These are phyloP conservation scores for Hansenula lynferdii DNA, from an alignment of 1,139 yeast species.

Conservation along the genomic window DNA sequence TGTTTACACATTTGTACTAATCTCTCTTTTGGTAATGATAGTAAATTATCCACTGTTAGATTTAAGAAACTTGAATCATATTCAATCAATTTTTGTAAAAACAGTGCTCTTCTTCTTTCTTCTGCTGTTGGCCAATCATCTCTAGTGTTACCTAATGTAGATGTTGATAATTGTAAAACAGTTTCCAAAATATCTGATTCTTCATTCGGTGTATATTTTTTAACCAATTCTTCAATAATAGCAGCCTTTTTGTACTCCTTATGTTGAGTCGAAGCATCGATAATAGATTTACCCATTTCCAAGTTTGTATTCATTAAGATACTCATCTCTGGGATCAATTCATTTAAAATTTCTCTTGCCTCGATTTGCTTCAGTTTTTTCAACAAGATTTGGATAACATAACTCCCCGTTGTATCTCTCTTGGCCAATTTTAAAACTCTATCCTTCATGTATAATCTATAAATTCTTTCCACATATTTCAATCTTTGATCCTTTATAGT, in stretches of 20 bases:
- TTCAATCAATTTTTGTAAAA: slow-evolving; percentile 65
- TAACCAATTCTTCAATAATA: slow-evolving; percentile 53
- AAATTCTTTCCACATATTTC: slow-evolving; percentile 66
- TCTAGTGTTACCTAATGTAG: slow-evolving; percentile 75
- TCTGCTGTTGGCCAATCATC: slow-evolving; percentile 93
- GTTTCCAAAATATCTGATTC: slow-evolving; percentile 58
- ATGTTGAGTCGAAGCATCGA: slow-evolving; percentile 61
- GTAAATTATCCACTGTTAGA: slow-evolving; percentile 54
- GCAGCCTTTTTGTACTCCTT: slow-evolving; percentile 62
- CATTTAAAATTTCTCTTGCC: slow-evolving; percentile 61
- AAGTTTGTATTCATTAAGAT: slow-evolving; percentile 61
- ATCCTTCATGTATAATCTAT: slow-evolving; percentile 66
- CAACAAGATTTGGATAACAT: slow-evolving; percentile 68
- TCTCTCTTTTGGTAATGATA: slow-evolving; percentile 54
- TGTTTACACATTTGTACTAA: slow-evolving; percentile 73
- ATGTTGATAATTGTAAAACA: slow-evolving; percentile 54
- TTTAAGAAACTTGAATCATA: slow-evolving; percentile 58
- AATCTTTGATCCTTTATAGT: slow-evolving; percentile 62
- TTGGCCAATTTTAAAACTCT: slow-evolving; percentile 67
- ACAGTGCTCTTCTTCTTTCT: slow-evolving; percentile 75
- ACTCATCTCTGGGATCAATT: slow-evolving; percentile 62
- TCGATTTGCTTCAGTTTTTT: slow-evolving; percentile 56
- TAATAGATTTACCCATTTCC: slow-evolving; percentile 63
- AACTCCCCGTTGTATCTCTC: slow-evolving; percentile 79
- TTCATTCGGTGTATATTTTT: slow-evolving; percentile 51